A percentile compares a stretch with the other conserved stretches of the same genome.
phyloP scores from a whole-genome alignment of 2,329 filamentous ascomycete genomes.

The Alternaria novae-zelandiae region DNA sequence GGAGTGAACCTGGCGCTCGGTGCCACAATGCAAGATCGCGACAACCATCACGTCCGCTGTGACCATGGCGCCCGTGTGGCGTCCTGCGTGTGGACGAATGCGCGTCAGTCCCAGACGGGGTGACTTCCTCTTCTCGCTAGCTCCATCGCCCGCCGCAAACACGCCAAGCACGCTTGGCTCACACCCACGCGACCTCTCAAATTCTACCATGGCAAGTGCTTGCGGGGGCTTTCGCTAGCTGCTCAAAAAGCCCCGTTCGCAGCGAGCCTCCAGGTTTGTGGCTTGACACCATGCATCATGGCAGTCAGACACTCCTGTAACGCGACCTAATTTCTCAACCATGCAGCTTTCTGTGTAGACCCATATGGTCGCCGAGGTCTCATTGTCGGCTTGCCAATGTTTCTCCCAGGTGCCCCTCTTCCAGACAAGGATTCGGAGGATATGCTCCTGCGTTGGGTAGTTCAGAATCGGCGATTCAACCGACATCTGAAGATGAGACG shows the following conservation, averaged over 20 bases:
- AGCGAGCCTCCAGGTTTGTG: constrained; percentile 17
- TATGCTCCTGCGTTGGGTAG: neutral
- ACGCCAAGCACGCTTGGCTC: constrained; percentile 36
- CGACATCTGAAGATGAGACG: neutral
- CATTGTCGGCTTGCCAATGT: constrained; percentile 8
- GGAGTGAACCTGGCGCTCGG: constrained; percentile 43
- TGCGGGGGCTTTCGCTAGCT: constrained; percentile 23
- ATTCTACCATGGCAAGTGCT: constrained; percentile 15
- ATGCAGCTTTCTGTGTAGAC: constrained; percentile 15
- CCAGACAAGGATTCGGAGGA: constrained; percentile 6
- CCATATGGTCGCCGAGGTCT: constrained; percentile 21
- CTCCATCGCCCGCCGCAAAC: constrained; percentile 18
- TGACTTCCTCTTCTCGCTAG: constrained; percentile 25
- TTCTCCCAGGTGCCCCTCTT: constrained; percentile 2
- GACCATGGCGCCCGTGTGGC: constrained; percentile 42
- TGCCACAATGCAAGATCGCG: constrained; percentile 49
- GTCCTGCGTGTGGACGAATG: constrained; percentile 36
- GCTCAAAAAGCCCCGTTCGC: constrained; percentile 5
- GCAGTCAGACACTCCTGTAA: constrained; percentile 31
- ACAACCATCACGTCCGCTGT: constrained; percentile 37
- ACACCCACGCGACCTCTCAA: constrained; percentile 34
- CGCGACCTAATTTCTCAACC: constrained; percentile 14
- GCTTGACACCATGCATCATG: constrained; percentile 28
- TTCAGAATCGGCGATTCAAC: constrained; percentile 2
- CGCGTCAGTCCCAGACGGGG: constrained; percentile 38